A percentile compares a stretch with the other conserved stretches of the same genome.
Evolutionary conservation across 2,329 filamentous ascomycete genomes (phyloP).

Genomic region (Nigrograna mackinnonii): DNA sequence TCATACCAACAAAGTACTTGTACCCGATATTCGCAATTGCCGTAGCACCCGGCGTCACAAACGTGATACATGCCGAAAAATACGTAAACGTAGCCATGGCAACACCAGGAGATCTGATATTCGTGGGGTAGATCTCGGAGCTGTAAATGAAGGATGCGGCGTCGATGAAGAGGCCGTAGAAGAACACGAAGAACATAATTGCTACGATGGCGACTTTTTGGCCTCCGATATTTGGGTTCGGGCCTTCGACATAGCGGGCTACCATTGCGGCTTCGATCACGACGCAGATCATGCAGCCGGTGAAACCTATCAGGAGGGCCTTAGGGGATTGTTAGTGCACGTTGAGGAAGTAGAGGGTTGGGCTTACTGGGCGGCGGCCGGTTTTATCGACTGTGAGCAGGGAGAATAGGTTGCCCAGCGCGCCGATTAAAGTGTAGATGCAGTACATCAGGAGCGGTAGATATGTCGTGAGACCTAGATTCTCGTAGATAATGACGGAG

Average conservation of each 20-base stretch:
- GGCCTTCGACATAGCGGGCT: conserved; percentile 17
- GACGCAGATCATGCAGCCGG: conserved; percentile 18
- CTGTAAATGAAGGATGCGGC: conserved; percentile 26
- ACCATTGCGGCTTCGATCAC: conserved; percentile 27
- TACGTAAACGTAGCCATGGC: conserved; percentile 19
- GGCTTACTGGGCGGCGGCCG: conserved; percentile 19
- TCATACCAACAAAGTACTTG: conserved; percentile 25
- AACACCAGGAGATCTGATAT: conserved; percentile 18
- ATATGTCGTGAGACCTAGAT: conserved; percentile 20
- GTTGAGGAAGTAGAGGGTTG: not conserved
- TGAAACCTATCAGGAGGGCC: conserved; percentile 25
- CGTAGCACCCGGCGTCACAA: conserved; percentile 18
- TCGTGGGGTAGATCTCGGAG: conserved; percentile 23
- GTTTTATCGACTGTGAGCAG: conserved; percentile 25
- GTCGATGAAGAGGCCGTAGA: conserved; percentile 37
- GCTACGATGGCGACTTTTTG: conserved; percentile 25
- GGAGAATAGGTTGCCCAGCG: conserved; percentile 22
- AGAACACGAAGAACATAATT: conserved; percentile 29
- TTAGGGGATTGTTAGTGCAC: conserved; percentile 8
- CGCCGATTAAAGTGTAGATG: conserved; percentile 26
- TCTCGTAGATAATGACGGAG: conserved; percentile 25
- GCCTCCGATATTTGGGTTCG: conserved; percentile 12
- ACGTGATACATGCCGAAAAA: conserved; percentile 19
- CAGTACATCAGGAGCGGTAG: conserved; percentile 27
- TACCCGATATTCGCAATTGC: conserved; percentile 25